Conservation (phyloP, 2,329 filamentous ascomycete species). For the Botrytis elliptica region DNA sequence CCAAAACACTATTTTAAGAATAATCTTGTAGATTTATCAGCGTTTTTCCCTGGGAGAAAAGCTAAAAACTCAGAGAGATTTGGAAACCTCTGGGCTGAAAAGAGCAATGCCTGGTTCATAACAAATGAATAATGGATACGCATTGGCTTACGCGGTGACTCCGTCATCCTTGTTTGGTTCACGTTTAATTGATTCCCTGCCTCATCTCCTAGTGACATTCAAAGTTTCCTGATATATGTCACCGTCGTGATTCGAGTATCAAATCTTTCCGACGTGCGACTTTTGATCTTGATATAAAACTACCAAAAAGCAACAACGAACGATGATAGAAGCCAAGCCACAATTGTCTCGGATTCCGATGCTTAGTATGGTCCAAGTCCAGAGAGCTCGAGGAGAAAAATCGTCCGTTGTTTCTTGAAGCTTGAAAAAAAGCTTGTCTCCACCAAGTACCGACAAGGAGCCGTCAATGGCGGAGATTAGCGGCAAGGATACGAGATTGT, state of each 20-base stretch:
- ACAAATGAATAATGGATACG: slow-evolving; percentile 19
- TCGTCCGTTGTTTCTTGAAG: not conserved
- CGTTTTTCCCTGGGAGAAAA: not conserved
- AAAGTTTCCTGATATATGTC: not conserved
- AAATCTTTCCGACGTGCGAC: not conserved
- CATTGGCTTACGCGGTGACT: slow-evolving; percentile 18
- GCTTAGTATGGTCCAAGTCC: not conserved
- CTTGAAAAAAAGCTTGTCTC: slow-evolving; percentile 18
- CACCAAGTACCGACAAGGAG: slow-evolving; percentile 10
- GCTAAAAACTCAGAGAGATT: not conserved
- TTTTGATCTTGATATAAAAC: slow-evolving; percentile 4
- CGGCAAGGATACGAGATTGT: slow-evolving; percentile 4
- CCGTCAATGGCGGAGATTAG: not conserved
- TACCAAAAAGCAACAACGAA: not conserved
- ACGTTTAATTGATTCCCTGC: not conserved
- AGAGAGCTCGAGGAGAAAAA: not conserved
- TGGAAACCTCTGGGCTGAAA: not conserved
- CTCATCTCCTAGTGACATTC: slow-evolving; percentile 18
- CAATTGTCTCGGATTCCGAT: slow-evolving; percentile 16
- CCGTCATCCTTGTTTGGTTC: slow-evolving; percentile 20
- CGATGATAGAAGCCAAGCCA: slow-evolving; percentile 16
- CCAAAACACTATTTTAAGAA: not conserved
- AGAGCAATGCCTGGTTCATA: not conserved
- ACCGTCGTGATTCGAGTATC: not conserved
- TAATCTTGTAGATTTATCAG: not conserved